Conservation (phyloP, 2,329 filamentous ascomycete genomes). For the Colletotrichum cordylinicola region DNA sequence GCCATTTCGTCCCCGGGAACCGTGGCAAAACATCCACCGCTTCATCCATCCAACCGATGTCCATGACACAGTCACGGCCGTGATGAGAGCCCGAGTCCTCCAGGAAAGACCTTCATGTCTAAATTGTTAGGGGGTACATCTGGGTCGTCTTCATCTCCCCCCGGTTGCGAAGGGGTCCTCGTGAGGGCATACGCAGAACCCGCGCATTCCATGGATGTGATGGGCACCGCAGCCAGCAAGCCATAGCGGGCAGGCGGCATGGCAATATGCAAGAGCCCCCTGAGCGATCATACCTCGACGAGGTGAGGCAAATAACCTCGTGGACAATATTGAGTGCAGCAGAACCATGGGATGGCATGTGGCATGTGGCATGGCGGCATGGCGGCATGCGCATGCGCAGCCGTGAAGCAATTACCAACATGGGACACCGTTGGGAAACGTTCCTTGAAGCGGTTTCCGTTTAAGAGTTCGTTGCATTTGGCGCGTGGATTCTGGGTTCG, state of each 20-base stretch:
- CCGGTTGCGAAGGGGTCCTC: not conserved
- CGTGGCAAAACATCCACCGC: not conserved
- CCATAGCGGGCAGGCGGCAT: not conserved
- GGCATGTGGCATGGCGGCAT: not conserved
- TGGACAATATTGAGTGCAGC: not conserved
- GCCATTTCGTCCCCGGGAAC: not conserved
- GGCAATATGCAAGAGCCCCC: not conserved
- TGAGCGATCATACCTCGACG: constrained; percentile 6
- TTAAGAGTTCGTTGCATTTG: not conserved
- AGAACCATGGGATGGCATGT: not conserved
- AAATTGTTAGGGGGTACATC: constrained; percentile 17
- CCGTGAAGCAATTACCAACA: not conserved
- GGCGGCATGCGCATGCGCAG: not conserved
- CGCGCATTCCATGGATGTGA: not conserved
- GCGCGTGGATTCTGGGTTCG: not conserved
- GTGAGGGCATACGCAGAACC: not conserved
- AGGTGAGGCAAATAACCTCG: not conserved
- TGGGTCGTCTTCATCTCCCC: not conserved
- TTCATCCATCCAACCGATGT: not conserved
- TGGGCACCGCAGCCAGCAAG: not conserved
- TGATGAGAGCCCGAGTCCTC: not conserved
- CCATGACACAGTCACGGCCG: not conserved
- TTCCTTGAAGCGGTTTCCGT: not conserved
- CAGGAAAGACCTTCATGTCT: not conserved
- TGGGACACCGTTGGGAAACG: not conserved